Evolutionary conservation across 768 basidiomycete genomes (phyloP), one percentile per base, ranked within the genome.

Genomic region (Auricularia sp.): DNA sequence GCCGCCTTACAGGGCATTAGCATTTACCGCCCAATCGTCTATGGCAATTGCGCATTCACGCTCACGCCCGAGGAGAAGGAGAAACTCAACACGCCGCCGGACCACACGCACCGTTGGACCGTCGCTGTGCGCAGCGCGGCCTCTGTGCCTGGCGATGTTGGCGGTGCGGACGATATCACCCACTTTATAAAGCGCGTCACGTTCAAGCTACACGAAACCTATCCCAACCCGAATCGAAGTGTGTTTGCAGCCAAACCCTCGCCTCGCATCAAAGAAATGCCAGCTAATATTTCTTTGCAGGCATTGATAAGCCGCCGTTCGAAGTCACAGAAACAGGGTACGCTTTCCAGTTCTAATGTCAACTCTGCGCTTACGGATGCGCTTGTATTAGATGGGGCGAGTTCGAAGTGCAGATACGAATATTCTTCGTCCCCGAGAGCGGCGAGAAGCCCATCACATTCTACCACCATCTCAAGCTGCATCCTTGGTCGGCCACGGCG

Each of bases 191-290:
- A 96, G 73, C 85, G 93, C 64, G 96, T 98, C 61, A 90, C 93
- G 16, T 98, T 99, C 85, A 96, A 93, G 75, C 76, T 99, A 62
- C 96, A 99, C 76, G 97, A 99, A 69, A 98, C 95, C 1, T 98
- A 98, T 75, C 77, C 92, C 2, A 93, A 88, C 72, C 93, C 94
- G 2, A 87, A 86, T 43, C 80, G 97, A 78, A 90, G 96, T 97
- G 61, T 44, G 58, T 36, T 44, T 14, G 39, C 12, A 42, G 42
- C 12, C 29, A 29, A 29, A 29, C 1, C 29, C 29, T 29, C 29
- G 29, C 29, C 29, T 29, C 29, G 29, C 29, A 29, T 29, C 29
- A 29, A 29, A 29, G 29, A 29, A 29, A 29, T 29, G 29, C 29
- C 29, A 29, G 29, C 29, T 29, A 29, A 29, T 29, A 29, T 29